Percentiles rank a stretch among this genome's conserved stretches.
These are phyloP conservation scores for Pichia sp. DNA, from an alignment of 1,139 yeast genomes.

Conservation along the genomic window DNA sequence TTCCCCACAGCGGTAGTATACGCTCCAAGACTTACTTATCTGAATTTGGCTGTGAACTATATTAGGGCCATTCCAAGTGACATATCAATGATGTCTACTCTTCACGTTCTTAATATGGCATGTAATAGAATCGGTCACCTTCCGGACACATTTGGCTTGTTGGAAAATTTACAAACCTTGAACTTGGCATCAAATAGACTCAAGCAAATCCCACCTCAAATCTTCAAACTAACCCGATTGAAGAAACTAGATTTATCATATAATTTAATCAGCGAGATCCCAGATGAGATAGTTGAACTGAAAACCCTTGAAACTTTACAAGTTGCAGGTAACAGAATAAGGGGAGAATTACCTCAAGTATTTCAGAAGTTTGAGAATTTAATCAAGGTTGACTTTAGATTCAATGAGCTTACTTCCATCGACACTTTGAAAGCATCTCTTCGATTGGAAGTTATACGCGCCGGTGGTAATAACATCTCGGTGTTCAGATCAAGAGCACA, in stretches of 20 bases:
- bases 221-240: conserved; percentile 56
- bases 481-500: conserved; percentile 58
- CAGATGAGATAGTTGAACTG: conserved; percentile 49
- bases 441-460: conserved; percentile 53
- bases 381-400: conserved; percentile 70
- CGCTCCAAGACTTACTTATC: conserved; percentile 58
- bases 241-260: conserved; percentile 74
- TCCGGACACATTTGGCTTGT: conserved; percentile 55
- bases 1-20: conserved; percentile 71
- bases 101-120: conserved; percentile 55
- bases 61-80: conserved; percentile 55
- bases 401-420: conserved; percentile 61
- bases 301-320: conserved; percentile 59
- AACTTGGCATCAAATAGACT: conserved; percentile 81
- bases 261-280: conserved; percentile 58
- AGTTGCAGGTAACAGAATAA: conserved; percentile 65
- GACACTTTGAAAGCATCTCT: conserved; percentile 60
- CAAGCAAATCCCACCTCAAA: conserved; percentile 57
- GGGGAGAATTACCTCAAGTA: conserved; percentile 47
- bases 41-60: conserved; percentile 76
- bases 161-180: conserved; percentile 50
- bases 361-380: conserved; percentile 49
- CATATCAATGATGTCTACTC: conserved; percentile 44
- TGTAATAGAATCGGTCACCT: conserved; percentile 64
- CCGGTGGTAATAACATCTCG: conserved; percentile 73